Base-by-base conservation (phyloP, 1,139 yeast species). In the Saccharomyces hybrid region DNA sequence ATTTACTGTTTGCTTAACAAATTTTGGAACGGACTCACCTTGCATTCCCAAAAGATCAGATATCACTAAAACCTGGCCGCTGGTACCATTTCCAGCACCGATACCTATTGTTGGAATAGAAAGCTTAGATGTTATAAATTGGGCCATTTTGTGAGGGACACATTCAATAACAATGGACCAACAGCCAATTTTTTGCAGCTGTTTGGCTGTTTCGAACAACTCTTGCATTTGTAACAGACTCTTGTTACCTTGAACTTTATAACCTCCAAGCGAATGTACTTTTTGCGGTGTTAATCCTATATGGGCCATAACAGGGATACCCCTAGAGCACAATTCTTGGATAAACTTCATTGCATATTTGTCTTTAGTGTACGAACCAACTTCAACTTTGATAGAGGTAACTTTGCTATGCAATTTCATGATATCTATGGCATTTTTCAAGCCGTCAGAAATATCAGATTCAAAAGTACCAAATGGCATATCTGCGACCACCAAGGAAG, bases 271-370 rank as follows among this genome's bases (percentile, higher is more conserved):
- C 0, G 88, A 70, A 59, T 88, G 82, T 59, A 84, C 84, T 51
- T 88, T 78, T 68, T 93, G 99, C 1, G 99, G 99, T 6, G 96
- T 88, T 47, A 93, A 75, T 0, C 99, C 99, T 34, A 88, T 81
- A 70, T 93, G 99, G 2, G 95, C 98, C 75, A 90, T 79, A 1
- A 91, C 91, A 0, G 97, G 96, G 23, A 93, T 84, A 0, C 98
- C 98, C 41, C 85, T 76, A 2, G 66, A 58, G 47, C 64, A 58
- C 11, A 68, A 48, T 42, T 64, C 65, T 38, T 52, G 52, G 0
- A 68, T 58, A 8, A 66, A 55, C n/a, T 59, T 57, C n/a, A 65
- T 48, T 1, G 69, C 61, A 52, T 67, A 65, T 14, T 53, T 50
- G 51, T 64, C 68, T 8, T 75, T 69, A 0, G 83, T 77, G 28